Conservation (phyloP, 257 asterid genomes). For the Echites panduratus region DNA sequence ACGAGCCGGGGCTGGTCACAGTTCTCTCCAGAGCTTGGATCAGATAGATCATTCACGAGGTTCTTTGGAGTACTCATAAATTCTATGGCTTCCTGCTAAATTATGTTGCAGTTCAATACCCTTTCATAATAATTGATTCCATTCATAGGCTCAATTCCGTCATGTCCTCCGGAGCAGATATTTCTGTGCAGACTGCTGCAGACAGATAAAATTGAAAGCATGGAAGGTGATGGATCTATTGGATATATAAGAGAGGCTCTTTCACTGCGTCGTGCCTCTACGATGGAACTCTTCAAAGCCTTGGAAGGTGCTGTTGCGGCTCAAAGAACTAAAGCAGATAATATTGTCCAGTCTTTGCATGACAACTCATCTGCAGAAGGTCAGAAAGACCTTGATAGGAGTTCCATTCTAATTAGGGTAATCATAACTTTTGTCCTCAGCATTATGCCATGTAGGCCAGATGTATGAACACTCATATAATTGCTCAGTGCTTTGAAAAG, state of each 20-base stretch:
- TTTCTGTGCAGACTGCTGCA: conserved; percentile 75
- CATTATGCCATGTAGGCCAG: not conserved
- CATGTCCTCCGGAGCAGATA: conserved; percentile 78
- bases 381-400: conserved; percentile 29
- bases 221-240: conserved; percentile 36
- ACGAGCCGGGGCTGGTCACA: conserved; percentile 60
- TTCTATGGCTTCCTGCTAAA: conserved; percentile 5
- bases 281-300: conserved; percentile 62
- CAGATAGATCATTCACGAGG: conserved; percentile 64
- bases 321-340: conserved; percentile 59
- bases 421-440: not conserved
- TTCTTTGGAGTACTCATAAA: conserved; percentile 20
- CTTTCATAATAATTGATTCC: conserved; percentile 17
- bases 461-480: not conserved
- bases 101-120: not conserved
- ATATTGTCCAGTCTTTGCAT: conserved; percentile 42
- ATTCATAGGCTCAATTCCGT: conserved; percentile 62
- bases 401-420: conserved; percentile 4
- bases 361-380: conserved; percentile 74
- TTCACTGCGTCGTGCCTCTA: conserved; percentile 56
- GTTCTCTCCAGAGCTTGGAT: conserved; percentile 50
- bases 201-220: conserved; percentile 32
- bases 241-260: conserved; percentile 56
- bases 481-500: not conserved
- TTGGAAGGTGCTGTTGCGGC: conserved; percentile 62